These are phyloP conservation scores for Myrmaecium sp. DNA, from an alignment of 2,329 filamentous ascomycete genomes.

Conservation along the genomic window DNA sequence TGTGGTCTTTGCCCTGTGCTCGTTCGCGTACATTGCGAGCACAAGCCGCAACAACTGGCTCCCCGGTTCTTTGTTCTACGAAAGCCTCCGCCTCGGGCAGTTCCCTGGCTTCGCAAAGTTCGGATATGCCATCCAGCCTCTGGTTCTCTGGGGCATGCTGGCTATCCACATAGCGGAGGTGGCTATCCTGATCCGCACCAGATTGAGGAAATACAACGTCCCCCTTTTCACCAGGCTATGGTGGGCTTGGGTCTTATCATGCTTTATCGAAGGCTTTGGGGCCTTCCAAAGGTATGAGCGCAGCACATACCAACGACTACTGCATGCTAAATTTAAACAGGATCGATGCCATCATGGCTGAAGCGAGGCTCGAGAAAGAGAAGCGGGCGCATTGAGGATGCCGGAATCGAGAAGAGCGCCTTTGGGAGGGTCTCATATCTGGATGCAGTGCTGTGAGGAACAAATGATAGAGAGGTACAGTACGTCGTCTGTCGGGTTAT, in stretches of 20 bases:
- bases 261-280: constrained; percentile 36
- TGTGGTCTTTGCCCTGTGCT: constrained; percentile 33
- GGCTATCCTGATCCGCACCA: constrained; percentile 26
- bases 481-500: too few relatives aligned
- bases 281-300: constrained; percentile 24
- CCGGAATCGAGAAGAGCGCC: too few relatives aligned
- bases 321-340: too few relatives aligned
- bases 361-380: constrained; percentile 19
- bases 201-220: constrained; percentile 35
- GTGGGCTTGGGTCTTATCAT: constrained; percentile 36
- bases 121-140: constrained; percentile 41
- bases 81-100: constrained; percentile 27
- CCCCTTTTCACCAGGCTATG: constrained; percentile 30
- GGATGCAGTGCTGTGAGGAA: too few relatives aligned
- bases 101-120: constrained; percentile 42
- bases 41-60: constrained; percentile 14
- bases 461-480: too few relatives aligned
- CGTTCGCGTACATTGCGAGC: constrained; percentile 15
- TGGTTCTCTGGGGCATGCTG: constrained; percentile 42
- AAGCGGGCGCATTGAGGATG: constrained; percentile 22
- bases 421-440: too few relatives aligned
- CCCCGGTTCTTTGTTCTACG: constrained; percentile 16
- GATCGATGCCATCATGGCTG: constrained; percentile 28
- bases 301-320: too few relatives aligned
- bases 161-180: constrained; percentile 49